Evolutionary conservation across 768 basidiomycete species (phyloP).

Genomic region (Phylloporus scabripes): DNA sequence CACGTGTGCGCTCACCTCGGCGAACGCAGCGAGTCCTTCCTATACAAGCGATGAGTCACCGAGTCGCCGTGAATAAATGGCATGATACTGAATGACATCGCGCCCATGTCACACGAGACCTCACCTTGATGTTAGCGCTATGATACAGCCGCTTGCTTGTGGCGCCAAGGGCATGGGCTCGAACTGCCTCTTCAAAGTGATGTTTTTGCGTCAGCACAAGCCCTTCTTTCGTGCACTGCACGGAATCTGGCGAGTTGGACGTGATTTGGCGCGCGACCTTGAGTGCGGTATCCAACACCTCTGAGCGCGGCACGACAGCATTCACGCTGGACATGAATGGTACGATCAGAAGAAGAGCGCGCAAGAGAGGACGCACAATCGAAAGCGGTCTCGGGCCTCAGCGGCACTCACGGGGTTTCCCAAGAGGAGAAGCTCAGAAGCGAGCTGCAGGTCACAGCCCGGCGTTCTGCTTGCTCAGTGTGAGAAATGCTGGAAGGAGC

Average conservation of each 20-base stretch:
- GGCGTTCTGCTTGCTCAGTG: conserved; percentile 10
- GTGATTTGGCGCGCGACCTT: conserved; percentile 53
- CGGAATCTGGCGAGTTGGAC: conserved; percentile 71
- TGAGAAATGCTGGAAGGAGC: conserved; percentile 2
- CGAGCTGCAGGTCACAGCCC: conserved; percentile 42
- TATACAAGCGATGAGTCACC: conserved; percentile 27
- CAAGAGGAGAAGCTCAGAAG: conserved; percentile 69
- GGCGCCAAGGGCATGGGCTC: conserved; percentile 39
- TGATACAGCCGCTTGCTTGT: conserved; percentile 50
- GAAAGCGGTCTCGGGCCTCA: conserved; percentile 64
- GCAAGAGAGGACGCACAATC: conserved; percentile 52
- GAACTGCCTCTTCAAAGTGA: conserved; percentile 47
- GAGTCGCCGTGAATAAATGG: not conserved
- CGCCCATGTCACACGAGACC: conserved; percentile 6
- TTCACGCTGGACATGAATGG: conserved; percentile 51
- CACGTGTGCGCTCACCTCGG: conserved; percentile 27
- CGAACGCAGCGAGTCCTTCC: conserved; percentile 70
- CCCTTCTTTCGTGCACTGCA: conserved; percentile 70
- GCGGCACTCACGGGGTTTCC: conserved; percentile 63
- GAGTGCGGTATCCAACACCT: conserved; percentile 58
- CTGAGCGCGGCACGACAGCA: conserved; percentile 48
- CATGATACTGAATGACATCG: not conserved
- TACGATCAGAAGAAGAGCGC: conserved; percentile 2
- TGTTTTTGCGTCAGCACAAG: conserved; percentile 51
- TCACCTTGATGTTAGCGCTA: conserved; percentile 66